Base-by-base conservation (phyloP, 345 rosid species). In the Corymbia maculata region DNA sequence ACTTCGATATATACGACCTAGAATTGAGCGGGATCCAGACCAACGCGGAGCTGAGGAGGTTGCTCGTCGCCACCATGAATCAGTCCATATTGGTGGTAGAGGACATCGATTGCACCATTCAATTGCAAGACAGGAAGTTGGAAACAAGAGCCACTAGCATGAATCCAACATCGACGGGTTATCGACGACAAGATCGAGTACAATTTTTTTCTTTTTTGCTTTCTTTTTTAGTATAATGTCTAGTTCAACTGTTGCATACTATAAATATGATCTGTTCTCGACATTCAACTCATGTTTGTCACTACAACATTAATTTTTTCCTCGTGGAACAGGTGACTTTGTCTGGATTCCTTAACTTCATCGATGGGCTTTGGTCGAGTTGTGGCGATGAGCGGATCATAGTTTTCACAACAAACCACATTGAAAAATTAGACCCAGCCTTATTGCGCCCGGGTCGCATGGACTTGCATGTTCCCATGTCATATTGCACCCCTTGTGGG, bases 401-500 rank as follows among this genome's bases (percentile, higher is more conserved):
- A 89, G 93, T 95, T 28, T 97, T 96, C 91, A 97, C 99, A 1
- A 96, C 96, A 42, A 96, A 95, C 90, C 92, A 93, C 86, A 95
- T 93, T 85, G 98, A 97, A 24, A 93, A 88, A 68, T 90, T 95
- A 13, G 99, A 97, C 88, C 95, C 95, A 75, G 95, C 96, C 30
- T 52, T 97, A 85, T 91, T 95, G 47, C 90, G 98, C 11, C 98
- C 97, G 0, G 95, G 99, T 24, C 94, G 98, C 42, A 95, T 96
- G 94, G 99, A 97, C 89, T 94, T 96, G 94, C 97, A 95, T 89
- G 89, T 96, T 49, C 95, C 95, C 93, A 95, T 96, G 98, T 95
- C 96, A 52, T 94, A 94, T 61, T 96, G 96, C 90, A 88, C 91
- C 6, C 88, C 90, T 3, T 88, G 90, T 13, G 95, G 96, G 4